These are phyloP conservation scores for Phytopythium aichiense DNA, from an alignment of 352 stramenopile genomes.

Conservation along the genomic window DNA sequence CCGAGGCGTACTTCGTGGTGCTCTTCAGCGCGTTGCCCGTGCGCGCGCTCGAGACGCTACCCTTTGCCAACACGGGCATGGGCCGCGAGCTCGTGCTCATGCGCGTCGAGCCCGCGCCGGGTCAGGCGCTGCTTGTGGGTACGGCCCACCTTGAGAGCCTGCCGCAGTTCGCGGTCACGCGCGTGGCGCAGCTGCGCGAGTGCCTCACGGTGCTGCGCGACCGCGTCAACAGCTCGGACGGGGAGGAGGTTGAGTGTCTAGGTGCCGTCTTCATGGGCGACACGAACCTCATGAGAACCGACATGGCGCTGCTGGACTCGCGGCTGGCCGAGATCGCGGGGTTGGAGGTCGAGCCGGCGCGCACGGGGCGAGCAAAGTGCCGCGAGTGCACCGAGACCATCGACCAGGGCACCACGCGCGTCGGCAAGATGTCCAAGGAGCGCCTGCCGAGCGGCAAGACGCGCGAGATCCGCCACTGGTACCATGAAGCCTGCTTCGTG, in stretches of 20 bases:
- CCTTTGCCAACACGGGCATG: conserved; percentile 74
- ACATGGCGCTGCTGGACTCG: conserved; percentile 59
- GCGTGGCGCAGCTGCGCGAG: conserved; percentile 55
- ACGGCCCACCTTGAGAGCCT: conserved; percentile 75
- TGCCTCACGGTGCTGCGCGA: conserved; percentile 45
- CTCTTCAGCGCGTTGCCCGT: conserved; percentile 77
- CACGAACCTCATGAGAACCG: conserved; percentile 54
- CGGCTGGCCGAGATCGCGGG: conserved; percentile 22
- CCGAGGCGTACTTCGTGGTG: conserved; percentile 72
- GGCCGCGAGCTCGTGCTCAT: conserved; percentile 62
- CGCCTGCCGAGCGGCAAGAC: conserved; percentile 33
- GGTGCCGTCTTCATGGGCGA: conserved; percentile 77
- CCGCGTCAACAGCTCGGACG: conserved; percentile 24
- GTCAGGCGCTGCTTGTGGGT: conserved; percentile 45
- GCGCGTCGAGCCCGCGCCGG: conserved; percentile 42
- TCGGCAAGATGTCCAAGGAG: conserved; percentile 52
- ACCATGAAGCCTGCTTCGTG: conserved; percentile 53
- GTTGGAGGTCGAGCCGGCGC: conserved; percentile 52
- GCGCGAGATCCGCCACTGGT: conserved; percentile 57
- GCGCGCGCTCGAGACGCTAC: conserved; percentile 44
- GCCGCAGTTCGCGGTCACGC: conserved; percentile 36
- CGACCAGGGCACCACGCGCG: conserved; percentile 36
- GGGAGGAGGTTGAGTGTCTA: conserved; percentile 24
- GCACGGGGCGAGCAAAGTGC: conserved; percentile 51
- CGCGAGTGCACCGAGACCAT: conserved; percentile 41